Conservation (phyloP, 805 yeast species). For the Zygotorulaspora sp. region DNA sequence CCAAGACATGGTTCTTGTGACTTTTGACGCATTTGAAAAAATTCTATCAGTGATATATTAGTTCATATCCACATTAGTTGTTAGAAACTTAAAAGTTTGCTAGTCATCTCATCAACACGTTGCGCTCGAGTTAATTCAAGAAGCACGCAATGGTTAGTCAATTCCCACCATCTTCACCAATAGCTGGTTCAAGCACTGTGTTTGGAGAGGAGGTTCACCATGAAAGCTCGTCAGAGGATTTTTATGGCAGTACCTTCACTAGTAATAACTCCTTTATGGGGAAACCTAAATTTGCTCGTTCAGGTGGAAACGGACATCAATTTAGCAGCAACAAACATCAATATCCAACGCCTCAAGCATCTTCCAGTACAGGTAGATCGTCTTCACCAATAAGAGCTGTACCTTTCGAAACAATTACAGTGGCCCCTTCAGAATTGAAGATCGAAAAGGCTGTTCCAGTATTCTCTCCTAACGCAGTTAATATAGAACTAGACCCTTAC, state of each 20-base stretch:
- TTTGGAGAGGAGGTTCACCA: slow-evolving; percentile 14
- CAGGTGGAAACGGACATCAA: slow-evolving; percentile 4
- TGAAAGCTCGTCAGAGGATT: slow-evolving; percentile 12
- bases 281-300: slow-evolving; percentile 3
- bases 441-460: slow-evolving; percentile 1
- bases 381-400: slow-evolving; percentile 34
- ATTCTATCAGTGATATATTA: no score
- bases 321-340: slow-evolving; percentile 17
- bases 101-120: no score
- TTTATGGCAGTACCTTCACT: background rate
- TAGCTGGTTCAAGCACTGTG: slow-evolving; percentile 14
- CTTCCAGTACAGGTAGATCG: slow-evolving; percentile 47
- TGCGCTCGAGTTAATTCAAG: no score
- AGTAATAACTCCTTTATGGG: background rate
- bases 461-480: slow-evolving; percentile 1
- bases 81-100: no score
- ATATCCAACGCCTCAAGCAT: slow-evolving; percentile 73
- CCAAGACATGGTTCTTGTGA: no score
- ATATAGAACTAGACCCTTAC: slow-evolving; percentile 19
- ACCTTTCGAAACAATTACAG: slow-evolving; percentile 4
- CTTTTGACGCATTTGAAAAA: no score
- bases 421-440: background rate
- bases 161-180: slow-evolving; percentile 42
- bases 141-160: slow-evolving; percentile 10
- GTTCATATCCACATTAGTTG: no score